Evolutionary conservation across 345 rosid species (phyloP).

Genomic region (Limnanthes douglasii): DNA sequence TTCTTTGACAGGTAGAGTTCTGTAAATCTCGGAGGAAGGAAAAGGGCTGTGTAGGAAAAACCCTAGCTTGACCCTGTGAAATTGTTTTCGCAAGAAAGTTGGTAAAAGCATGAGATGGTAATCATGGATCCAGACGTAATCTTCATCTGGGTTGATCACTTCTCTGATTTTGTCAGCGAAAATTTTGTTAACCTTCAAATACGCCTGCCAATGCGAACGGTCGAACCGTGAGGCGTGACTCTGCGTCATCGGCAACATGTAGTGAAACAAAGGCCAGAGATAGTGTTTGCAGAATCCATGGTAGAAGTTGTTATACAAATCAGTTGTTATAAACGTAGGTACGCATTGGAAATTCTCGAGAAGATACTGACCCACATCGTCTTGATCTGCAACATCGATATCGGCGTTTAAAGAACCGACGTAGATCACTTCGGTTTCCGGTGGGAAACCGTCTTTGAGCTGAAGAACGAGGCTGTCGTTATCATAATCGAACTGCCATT

Average conservation of each 20-base stretch:
- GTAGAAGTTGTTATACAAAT: constrained; percentile 34
- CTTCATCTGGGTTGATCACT: constrained; percentile 48
- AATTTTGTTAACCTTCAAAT: constrained; percentile 37
- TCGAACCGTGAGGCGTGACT: constrained; percentile 40
- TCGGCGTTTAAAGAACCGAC: constrained; percentile 53
- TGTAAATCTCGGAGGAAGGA: constrained; percentile 65
- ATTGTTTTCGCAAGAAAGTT: constrained; percentile 43
- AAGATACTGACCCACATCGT: constrained; percentile 31
- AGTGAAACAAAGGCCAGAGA: constrained; percentile 81
- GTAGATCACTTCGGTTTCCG: constrained; percentile 35
- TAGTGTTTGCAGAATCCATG: constrained; percentile 87
- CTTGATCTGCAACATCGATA: constrained; percentile 35
- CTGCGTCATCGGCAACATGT: constrained; percentile 40
- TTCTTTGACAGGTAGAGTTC: constrained; percentile 55
- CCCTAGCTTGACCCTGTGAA: constrained; percentile 41
- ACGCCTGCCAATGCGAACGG: constrained; percentile 45
- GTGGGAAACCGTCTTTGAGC: constrained; percentile 49
- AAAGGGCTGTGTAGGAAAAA: constrained; percentile 62
- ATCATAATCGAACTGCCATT: constrained; percentile 51
- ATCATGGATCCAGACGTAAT: constrained; percentile 75
- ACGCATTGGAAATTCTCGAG: constrained; percentile 40
- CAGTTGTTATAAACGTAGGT: constrained; percentile 53
- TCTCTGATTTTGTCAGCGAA: constrained; percentile 58
- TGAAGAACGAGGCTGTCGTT: constrained; percentile 34
- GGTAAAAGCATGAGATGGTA: constrained; percentile 81